Conservation (phyloP, 805 yeast genomes). For the Metschnikowia similis region DNA sequence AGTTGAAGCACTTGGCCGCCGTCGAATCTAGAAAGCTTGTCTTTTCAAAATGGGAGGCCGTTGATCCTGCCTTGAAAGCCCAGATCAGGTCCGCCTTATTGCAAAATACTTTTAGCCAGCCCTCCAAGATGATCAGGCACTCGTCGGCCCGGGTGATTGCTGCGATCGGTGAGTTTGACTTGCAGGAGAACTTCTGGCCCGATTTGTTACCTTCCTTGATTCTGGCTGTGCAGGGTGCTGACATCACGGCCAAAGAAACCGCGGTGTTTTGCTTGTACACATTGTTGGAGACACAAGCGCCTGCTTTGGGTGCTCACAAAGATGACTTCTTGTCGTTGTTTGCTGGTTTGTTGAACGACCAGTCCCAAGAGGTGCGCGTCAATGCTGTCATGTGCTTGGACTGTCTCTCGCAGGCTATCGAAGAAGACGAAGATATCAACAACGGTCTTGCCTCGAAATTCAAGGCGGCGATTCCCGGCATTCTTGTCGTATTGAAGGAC, state of each 20-base stretch:
- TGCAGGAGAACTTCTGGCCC: conserved; percentile 64
- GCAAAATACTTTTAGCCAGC: conserved; percentile 63
- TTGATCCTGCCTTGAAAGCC: conserved; percentile 48
- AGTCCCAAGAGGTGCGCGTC: conserved; percentile 72
- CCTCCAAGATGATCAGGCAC: conserved; percentile 70
- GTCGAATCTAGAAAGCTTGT: conserved; percentile 91
- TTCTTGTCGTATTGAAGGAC: conserved; percentile 77
- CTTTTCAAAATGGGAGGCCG: conserved; percentile 59
- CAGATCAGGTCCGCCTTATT: conserved; percentile 67
- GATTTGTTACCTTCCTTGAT: conserved; percentile 69
- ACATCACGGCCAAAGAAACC: conserved; percentile 66
- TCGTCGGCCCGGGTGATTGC: conserved; percentile 86
- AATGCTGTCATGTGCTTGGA: conserved; percentile 80
- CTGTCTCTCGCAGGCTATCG: conserved; percentile 61
- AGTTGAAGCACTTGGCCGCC: conserved; percentile 87
- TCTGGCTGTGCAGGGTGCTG: conserved; percentile 46
- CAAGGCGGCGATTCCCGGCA: conserved; percentile 65
- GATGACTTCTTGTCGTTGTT: conserved; percentile 70
- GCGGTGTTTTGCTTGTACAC: conserved; percentile 77
- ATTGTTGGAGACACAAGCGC: conserved; percentile 67
- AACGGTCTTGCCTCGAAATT: conserved; percentile 48
- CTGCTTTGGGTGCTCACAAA: conserved; percentile 53
- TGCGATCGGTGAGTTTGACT: conserved; percentile 74
- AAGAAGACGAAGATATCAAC: conserved; percentile 49
- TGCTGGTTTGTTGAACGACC: conserved; percentile 58